Percentiles rank a stretch among this genome's conserved stretches.
Evolutionary conservation across 352 stramenopile species (phyloP).

Genomic region (Blastocystis hominis): DNA sequence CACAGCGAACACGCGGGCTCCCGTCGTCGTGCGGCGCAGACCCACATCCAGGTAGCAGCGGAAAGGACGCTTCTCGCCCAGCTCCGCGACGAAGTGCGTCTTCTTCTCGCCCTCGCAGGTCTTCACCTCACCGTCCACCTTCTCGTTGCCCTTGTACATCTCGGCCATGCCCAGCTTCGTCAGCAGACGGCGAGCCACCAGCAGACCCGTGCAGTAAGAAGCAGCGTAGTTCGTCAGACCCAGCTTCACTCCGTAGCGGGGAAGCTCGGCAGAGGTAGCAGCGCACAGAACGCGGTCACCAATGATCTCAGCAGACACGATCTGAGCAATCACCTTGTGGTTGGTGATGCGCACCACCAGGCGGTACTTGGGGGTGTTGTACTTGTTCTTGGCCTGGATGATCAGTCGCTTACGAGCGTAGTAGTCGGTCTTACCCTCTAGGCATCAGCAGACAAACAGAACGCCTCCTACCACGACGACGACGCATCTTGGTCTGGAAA

Average conservation of each 20-base stretch:
- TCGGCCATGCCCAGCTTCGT: slow-evolving; percentile 93
- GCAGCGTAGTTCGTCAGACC: slow-evolving; percentile 98
- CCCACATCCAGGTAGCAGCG: slow-evolving; percentile 91
- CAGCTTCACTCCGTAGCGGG: slow-evolving; percentile 85
- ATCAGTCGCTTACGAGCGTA: slow-evolving; percentile 92
- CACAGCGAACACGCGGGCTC: slow-evolving; percentile 23
- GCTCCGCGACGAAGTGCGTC: slow-evolving; percentile 94
- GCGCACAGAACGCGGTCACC: slow-evolving; percentile 86
- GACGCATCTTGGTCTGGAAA: slow-evolving; percentile 75
- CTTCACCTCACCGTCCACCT: slow-evolving; percentile 85
- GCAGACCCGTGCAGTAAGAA: slow-evolving; percentile 88
- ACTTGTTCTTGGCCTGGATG: slow-evolving; percentile 99
- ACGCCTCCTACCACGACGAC: slow-evolving; percentile 7
- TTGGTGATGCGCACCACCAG: slow-evolving; percentile 85
- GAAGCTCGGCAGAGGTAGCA: slow-evolving; percentile 85
- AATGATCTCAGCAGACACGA: slow-evolving; percentile 93
- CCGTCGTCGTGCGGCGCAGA: slow-evolving; percentile 66
- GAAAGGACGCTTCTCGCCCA: slow-evolving; percentile 96
- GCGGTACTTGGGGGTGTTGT: slow-evolving; percentile 95
- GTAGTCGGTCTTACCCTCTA: slow-evolving; percentile 94
- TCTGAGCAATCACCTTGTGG: slow-evolving; percentile 90
- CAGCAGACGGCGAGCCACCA: slow-evolving; percentile 85
- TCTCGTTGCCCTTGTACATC: slow-evolving; percentile 66
- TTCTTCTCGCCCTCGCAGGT: slow-evolving; percentile 82
- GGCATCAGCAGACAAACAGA: background rate